Conservation (phyloP, 2,329 filamentous ascomycete species). For the Penicillium polonicum region DNA sequence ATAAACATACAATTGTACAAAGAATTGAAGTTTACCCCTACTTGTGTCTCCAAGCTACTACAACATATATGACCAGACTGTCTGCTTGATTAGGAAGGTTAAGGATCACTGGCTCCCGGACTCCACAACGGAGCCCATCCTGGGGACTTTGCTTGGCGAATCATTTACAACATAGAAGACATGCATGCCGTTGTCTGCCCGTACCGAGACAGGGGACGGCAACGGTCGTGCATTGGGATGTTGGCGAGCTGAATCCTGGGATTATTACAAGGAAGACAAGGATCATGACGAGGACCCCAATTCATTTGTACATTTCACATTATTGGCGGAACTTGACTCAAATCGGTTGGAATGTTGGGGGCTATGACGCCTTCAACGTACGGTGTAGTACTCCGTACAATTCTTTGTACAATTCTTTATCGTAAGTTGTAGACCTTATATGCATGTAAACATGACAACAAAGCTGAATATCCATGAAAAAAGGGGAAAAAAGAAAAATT, state of each 20-base stretch:
- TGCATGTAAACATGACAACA: neutral
- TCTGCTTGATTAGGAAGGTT: conserved; percentile 5
- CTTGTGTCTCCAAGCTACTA: neutral
- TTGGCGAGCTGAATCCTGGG: neutral
- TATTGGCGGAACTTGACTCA: neutral
- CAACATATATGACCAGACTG: neutral
- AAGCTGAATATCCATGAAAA: neutral
- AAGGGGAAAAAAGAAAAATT: neutral
- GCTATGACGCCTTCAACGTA: neutral
- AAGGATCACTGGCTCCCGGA: neutral
- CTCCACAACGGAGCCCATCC: neutral
- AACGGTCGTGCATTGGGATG: conserved; percentile 7
- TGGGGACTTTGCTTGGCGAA: neutral
- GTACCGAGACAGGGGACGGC: neutral
- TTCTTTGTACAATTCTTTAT: neutral
- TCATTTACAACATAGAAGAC: neutral
- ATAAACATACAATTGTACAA: neutral
- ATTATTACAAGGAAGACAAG: neutral
- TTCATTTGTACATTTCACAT: neutral
- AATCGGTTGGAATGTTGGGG: neutral
- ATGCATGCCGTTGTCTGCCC: neutral
- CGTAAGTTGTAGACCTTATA: neutral
- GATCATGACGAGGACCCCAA: neutral
- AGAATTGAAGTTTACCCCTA: neutral
- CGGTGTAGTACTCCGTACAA: neutral